Conservation (phyloP, 2,329 filamentous ascomycete species). For the Colletotrichum cordylinicola region DNA sequence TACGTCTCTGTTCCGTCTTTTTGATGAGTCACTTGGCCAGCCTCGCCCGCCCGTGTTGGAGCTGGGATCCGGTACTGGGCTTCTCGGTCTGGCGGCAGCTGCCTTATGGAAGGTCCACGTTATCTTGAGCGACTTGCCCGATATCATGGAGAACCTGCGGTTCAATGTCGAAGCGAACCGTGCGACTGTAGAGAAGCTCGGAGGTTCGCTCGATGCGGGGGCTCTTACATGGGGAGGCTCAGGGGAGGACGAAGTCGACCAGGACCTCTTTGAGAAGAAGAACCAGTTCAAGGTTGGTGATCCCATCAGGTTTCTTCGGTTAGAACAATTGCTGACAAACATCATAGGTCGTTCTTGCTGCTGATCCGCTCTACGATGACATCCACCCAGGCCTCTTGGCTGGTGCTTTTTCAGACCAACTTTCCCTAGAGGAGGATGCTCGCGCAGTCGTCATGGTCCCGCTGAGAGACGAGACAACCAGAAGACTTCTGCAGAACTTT, state of each 20-base stretch:
- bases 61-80: conserved; percentile 86
- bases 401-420: conserved; percentile 71
- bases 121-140: conserved; percentile 80
- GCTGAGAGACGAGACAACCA: conserved; percentile 71
- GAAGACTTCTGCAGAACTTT: conserved; percentile 68
- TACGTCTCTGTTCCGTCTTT: conserved; percentile 50
- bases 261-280: conserved; percentile 45
- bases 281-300: conserved; percentile 56
- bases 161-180: conserved; percentile 74
- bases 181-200: conserved; percentile 55
- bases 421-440: conserved; percentile 61
- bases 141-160: conserved; percentile 83
- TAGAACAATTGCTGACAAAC: neutral
- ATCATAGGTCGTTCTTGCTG: conserved; percentile 74
- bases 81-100: conserved; percentile 88
- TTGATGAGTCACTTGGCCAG: conserved; percentile 40
- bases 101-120: conserved; percentile 71
- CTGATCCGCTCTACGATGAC: conserved; percentile 87
- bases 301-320: neutral
- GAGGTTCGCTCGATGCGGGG: conserved; percentile 65
- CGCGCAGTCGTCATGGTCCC: conserved; percentile 83
- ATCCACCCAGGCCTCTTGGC: conserved; percentile 80
- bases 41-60: conserved; percentile 64
- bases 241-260: conserved; percentile 46
- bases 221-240: conserved; percentile 76